Evolutionary conservation across 2,329 filamentous ascomycete genomes (phyloP), one percentile per base, ranked within the genome.

Genomic region (Colletotrichum cuscutae): DNA sequence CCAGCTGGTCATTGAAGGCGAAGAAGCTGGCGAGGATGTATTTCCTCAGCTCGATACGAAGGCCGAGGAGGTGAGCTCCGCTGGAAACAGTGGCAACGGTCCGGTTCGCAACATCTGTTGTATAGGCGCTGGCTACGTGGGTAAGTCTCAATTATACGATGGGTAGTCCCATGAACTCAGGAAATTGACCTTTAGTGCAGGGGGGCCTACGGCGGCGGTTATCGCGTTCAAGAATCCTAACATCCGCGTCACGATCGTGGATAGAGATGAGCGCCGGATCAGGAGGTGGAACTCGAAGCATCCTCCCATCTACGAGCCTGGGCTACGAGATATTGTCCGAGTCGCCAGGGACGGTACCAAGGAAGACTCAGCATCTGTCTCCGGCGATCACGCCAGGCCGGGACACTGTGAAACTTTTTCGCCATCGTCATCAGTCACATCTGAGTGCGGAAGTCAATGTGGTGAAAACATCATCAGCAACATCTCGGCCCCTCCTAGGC

Each of bases 231-330:
- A 94, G 75, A 94, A 94, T 79, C 93, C 93, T 1, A 82, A 91
- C 64, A 88, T 95, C 76, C 86, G 86, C 64, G 92, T 95, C 53
- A 93, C 90, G n/a, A 92, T 95, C 24, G 91, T 95, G 37, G 94
- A 95, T 79, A 85, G 89, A 72, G 91, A 94, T 79, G 85, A 85
- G 65, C 82, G 80, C 49, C 89, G 92, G 56, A 94, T 95, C 75
- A 86, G 86, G 64, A 88, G 89, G 73, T 96, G 94, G 94, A 92
- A 94, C 77, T 94, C 92, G 1, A 85, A 87, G 58, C 88, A 92
- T 74, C 88, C 94, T 13, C 94, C 94, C 52, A 93, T 95, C 75
- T 92, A 94, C 81, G 94, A 96, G 81, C 92, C 92, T 0, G 92
- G 91, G 12, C 85, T 96, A 28, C 84, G 87, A 65, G 89, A 93